phyloP scores from a whole-genome alignment of 352 stramenopile genomes.

The Phytophthora litchii region DNA sequence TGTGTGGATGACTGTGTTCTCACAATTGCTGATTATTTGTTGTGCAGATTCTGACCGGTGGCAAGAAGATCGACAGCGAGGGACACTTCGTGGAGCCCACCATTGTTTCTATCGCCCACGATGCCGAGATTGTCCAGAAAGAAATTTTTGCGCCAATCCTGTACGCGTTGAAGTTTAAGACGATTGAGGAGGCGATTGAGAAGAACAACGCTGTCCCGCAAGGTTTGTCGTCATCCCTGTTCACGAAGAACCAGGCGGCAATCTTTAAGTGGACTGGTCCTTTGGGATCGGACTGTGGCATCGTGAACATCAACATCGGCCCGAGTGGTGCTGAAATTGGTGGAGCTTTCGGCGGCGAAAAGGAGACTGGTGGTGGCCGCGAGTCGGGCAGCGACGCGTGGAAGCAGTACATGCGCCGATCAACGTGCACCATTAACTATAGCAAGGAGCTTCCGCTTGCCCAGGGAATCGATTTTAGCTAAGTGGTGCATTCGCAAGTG shows the following conservation, averaged over 20 bases:
- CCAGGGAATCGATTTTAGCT: slow-evolving; percentile 93
- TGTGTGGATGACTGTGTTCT: slow-evolving; percentile 4
- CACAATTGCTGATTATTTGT: slow-evolving; percentile 13
- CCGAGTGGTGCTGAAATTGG: slow-evolving; percentile 93
- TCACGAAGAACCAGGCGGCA: slow-evolving; percentile 92
- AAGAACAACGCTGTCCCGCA: slow-evolving; percentile 94
- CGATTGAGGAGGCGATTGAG: slow-evolving; percentile 90
- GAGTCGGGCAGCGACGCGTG: slow-evolving; percentile 92
- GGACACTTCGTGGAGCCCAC: slow-evolving; percentile 94
- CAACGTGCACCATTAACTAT: slow-evolving; percentile 94
- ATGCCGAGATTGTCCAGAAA: slow-evolving; percentile 87
- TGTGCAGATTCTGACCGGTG: slow-evolving; percentile 82
- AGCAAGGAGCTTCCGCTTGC: slow-evolving; percentile 92
- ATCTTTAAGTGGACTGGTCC: slow-evolving; percentile 94
- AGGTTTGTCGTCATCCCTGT: slow-evolving; percentile 91
- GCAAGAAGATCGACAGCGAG: slow-evolving; percentile 76
- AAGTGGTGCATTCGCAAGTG: slow-evolving; percentile 12
- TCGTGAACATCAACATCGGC: slow-evolving; percentile 94
- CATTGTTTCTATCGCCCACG: slow-evolving; percentile 83
- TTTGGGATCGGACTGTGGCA: slow-evolving; percentile 90
- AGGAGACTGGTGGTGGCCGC: slow-evolving; percentile 91
- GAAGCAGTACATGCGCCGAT: slow-evolving; percentile 96
- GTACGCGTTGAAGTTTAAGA: slow-evolving; percentile 92
- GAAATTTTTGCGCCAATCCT: slow-evolving; percentile 93
- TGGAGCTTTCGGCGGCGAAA: slow-evolving; percentile 92